A percentile compares a stretch with the other conserved stretches of the same genome.
phyloP scores from a whole-genome alignment of 2,329 filamentous ascomycete species.

The Ophiostoma quercus region DNA sequence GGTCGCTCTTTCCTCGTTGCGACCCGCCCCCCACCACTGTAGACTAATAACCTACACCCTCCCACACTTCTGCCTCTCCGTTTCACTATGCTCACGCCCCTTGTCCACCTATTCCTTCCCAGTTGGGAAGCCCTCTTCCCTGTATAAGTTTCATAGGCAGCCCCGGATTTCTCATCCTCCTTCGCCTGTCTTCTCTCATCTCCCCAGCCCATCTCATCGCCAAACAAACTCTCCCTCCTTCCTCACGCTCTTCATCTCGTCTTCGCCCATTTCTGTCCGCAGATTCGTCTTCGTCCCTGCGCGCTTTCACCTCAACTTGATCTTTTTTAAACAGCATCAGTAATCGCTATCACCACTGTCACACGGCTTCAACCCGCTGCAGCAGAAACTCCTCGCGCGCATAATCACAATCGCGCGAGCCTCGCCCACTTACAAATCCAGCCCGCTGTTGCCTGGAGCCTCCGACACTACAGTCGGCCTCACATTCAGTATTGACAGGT shows the following conservation, averaged over 20 bases:
- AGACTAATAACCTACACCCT: neutral
- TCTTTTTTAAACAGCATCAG: neutral
- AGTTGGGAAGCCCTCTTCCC: slow-evolving; percentile 13
- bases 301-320: neutral
- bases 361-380: neutral
- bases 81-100: slow-evolving; percentile 20
- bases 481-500: slow-evolving; percentile 1
- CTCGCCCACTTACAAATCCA: slow-evolving; percentile 11
- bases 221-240: slow-evolving; percentile 11
- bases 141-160: slow-evolving; percentile 14
- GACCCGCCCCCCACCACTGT: slow-evolving; percentile 6
- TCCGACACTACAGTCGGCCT: slow-evolving; percentile 2
- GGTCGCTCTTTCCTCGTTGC: slow-evolving; percentile 10
- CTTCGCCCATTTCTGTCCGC: neutral
- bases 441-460: slow-evolving; percentile 13
- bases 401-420: neutral
- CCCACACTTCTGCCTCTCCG: slow-evolving; percentile 9
- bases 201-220: neutral
- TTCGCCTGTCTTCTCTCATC: slow-evolving; percentile 9
- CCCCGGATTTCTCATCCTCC: slow-evolving; percentile 10
- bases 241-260: slow-evolving; percentile 4
- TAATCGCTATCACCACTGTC: neutral
- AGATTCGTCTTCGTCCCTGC: neutral
- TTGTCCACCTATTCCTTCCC: slow-evolving; percentile 18
- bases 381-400: neutral